Conservation (phyloP, 1,284 basidiomycete species). For the Trametes sp. region DNA sequence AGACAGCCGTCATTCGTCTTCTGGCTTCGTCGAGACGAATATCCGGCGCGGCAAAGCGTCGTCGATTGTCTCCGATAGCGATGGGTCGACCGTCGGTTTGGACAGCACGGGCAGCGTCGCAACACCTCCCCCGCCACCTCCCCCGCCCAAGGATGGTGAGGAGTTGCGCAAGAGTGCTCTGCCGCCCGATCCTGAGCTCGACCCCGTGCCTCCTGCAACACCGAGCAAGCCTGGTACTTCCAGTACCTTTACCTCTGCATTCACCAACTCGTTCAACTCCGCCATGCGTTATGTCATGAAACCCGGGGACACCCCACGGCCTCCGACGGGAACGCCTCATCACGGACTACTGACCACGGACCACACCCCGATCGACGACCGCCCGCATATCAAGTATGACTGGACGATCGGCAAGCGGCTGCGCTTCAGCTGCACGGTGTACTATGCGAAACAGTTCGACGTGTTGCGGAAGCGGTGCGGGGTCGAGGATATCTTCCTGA, state of each 20-base stretch:
- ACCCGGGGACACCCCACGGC: conserved; percentile 44
- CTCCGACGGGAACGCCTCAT: conserved; percentile 18
- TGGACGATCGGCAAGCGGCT: conserved; percentile 76
- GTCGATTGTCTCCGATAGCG: conserved; percentile 51
- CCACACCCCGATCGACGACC: conserved; percentile 60
- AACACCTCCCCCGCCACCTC: conserved; percentile 34
- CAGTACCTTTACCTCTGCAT: conserved; percentile 51
- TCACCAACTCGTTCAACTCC: conserved; percentile 60
- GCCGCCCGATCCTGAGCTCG: conserved; percentile 1
- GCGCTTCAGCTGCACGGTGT: conserved; percentile 80
- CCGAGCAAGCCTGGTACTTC: conserved; percentile 27
- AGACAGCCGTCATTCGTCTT: conserved; percentile 32
- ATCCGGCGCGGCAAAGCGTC: conserved; percentile 48
- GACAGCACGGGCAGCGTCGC: conserved; percentile 23
- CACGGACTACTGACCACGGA: conserved; percentile 45
- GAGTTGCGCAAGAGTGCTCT: background rate
- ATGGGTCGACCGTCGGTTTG: conserved; percentile 45
- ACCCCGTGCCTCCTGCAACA: conserved; percentile 18
- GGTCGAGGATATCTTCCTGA: conserved; percentile 66
- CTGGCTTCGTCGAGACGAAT: conserved; percentile 47
- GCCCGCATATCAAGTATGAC: conserved; percentile 82
- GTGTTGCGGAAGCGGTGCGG: conserved; percentile 68
- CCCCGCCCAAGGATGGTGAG: conserved; percentile 29
- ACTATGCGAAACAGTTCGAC: conserved; percentile 83
- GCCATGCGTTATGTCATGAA: conserved; percentile 66